These are phyloP conservation scores for Rhododendron mucronatum DNA, from an alignment of 148 eudicot genomes.

Conservation along the genomic window DNA sequence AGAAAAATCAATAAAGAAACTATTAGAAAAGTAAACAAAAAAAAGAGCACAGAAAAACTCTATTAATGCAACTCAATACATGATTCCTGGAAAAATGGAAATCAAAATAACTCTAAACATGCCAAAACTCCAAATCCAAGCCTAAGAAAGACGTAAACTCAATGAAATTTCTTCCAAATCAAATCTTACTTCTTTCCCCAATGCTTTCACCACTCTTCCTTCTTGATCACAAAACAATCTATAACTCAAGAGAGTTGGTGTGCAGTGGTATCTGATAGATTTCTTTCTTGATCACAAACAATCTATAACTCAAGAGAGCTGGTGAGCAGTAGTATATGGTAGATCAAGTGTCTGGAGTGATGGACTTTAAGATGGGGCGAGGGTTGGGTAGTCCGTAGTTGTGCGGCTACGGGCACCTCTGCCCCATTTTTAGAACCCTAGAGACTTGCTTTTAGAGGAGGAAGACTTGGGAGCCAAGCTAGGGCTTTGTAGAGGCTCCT, in stretches of 20 bases:
- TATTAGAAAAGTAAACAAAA: neutral
- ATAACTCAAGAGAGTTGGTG: too few species aligned
- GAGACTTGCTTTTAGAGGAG: neutral
- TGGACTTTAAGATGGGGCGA: neutral
- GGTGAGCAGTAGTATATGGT: neutral
- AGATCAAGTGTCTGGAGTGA: neutral
- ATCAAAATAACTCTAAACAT: neutral
- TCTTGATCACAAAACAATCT: too few species aligned
- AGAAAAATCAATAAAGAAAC: neutral
- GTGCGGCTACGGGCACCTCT: neutral
- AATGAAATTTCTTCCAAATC: too few species aligned
- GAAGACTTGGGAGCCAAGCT: neutral
- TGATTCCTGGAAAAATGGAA: neutral
- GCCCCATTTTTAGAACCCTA: neutral
- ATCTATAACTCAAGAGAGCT: neutral
- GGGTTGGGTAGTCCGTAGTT: neutral
- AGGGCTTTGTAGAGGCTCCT: neutral
- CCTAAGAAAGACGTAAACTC: too few species aligned
- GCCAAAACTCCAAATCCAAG: too few species aligned
- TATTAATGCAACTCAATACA: neutral
- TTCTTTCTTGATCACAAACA: too few species aligned
- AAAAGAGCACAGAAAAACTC: neutral
- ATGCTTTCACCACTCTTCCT: too few species aligned
- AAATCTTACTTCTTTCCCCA: too few species aligned
- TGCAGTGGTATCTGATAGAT: too few species aligned